Percentiles rank a stretch among this genome's conserved stretches.
Conservation (phyloP, 441 rosid species). For the Jatropha podagrica region DNA sequence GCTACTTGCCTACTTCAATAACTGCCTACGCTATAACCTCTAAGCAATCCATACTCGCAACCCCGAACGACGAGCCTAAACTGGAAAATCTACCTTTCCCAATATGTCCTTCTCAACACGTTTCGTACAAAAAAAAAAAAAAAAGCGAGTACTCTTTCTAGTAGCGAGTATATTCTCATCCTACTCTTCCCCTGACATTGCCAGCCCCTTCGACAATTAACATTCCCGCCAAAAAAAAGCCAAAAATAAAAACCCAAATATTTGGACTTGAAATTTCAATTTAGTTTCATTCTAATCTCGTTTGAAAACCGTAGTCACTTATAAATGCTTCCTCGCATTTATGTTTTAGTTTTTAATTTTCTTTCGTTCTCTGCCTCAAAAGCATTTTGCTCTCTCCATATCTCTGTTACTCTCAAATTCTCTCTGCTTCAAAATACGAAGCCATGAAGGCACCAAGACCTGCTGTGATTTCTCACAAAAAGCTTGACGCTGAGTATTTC, state of each 20-base stretch:
- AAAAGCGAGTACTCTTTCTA: not conserved
- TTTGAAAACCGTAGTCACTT: not conserved
- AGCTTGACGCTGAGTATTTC: slow-evolving; percentile 22
- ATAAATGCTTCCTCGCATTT: not conserved
- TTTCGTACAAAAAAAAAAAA: rapidly evolving
- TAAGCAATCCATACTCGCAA: not conserved
- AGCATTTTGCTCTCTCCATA: not conserved
- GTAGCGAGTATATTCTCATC: not conserved
- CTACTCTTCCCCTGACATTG: not conserved
- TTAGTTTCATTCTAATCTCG: not conserved
- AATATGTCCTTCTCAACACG: not conserved
- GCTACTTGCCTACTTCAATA: not conserved
- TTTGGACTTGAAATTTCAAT: slow-evolving; percentile 10
- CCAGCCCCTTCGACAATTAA: not conserved
- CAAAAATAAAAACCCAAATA: not conserved
- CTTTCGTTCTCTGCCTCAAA: not conserved
- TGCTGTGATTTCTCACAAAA: slow-evolving; percentile 32
- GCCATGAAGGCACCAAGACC: slow-evolving; percentile 30
- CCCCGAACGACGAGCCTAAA: not conserved
- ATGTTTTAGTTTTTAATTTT: not conserved
- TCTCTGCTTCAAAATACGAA: not conserved
- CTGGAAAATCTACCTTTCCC: not conserved
- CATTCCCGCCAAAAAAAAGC: slow-evolving; percentile 25
- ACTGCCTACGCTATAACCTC: not conserved
- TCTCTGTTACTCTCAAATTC: not conserved